phyloP scores from a whole-genome alignment of 768 basidiomycete species.

The Nidularia pulvinata region DNA sequence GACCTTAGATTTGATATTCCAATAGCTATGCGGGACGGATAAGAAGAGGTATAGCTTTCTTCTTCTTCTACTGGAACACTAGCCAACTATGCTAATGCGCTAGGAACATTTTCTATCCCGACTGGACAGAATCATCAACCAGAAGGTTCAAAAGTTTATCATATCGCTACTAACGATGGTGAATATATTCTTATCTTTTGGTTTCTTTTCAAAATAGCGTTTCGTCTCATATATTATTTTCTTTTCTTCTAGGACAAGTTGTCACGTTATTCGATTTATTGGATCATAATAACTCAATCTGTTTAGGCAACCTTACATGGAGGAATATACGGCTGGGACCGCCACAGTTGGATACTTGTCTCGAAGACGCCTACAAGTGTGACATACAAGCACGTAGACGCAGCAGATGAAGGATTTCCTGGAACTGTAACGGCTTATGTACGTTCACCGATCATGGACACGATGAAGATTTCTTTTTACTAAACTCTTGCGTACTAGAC shows the following conservation, averaged over 20 bases:
- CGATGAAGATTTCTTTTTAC: not conserved
- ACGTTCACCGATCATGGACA: constrained; percentile 5
- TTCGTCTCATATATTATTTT: too few relatives aligned
- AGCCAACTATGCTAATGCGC: not conserved
- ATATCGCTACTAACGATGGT: constrained; percentile 50
- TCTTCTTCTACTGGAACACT: not conserved
- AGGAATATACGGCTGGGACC: constrained; percentile 56
- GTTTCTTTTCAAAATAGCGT: too few relatives aligned
- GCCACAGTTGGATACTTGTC: constrained; percentile 52
- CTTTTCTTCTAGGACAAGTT: too few relatives aligned
- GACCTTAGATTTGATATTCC: too few relatives aligned
- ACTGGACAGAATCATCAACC: constrained; percentile 43
- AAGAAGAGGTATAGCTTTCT: too few relatives aligned
- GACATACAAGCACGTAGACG: constrained; percentile 51
- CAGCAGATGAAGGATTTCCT: constrained; percentile 55
- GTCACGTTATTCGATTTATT: too few relatives aligned
- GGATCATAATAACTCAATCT: too few relatives aligned
- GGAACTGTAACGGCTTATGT: constrained; percentile 43
- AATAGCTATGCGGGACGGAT: too few relatives aligned
- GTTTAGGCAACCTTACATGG: constrained; percentile 52
- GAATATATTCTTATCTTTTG: constrained; percentile 8
- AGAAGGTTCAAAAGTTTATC: constrained; percentile 41
- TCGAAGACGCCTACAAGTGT: constrained; percentile 41
- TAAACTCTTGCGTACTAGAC: constrained; percentile 23
- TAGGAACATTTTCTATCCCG: constrained; percentile 55